Conservation (phyloP, 768 basidiomycete species). For the Sporobolomyces roseus region DNA sequence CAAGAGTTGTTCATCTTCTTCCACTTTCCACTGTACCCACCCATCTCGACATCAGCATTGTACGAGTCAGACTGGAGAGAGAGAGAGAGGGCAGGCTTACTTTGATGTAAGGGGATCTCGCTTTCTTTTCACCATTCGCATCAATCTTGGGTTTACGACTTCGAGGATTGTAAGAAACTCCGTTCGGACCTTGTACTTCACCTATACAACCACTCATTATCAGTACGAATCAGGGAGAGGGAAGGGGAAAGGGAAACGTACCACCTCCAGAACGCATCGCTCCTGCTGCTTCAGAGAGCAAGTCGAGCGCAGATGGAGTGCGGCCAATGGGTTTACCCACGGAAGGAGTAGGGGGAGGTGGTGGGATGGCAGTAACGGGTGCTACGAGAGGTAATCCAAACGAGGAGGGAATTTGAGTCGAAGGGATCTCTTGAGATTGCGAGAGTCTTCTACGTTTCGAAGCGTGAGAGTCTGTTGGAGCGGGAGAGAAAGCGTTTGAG, state of each 20-base stretch:
- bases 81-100: not conserved
- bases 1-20: conserved; percentile 44
- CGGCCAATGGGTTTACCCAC: not conserved
- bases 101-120: conserved; percentile 26
- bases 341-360: no score
- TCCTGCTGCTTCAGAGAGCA: conserved; percentile 3
- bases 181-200: no score
- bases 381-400: no score
- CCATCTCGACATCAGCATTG: no score
- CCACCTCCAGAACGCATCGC: not conserved
- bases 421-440: no score
- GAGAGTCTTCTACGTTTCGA: no score
- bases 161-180: conserved; percentile 11
- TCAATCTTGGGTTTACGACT: conserved; percentile 11
- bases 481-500: no score
- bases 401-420: no score
- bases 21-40: conserved; percentile 23
- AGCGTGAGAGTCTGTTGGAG: not conserved
- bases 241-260: no score
- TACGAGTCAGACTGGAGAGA: not conserved
- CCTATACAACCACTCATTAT: no score
- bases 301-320: conserved; percentile 5
- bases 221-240: no score
- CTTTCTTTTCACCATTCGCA: conserved; percentile 16
- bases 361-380: no score